phyloP scores from a whole-genome alignment of 1,139 yeast genomes.

The Pneumocystis wakefieldiae region DNA sequence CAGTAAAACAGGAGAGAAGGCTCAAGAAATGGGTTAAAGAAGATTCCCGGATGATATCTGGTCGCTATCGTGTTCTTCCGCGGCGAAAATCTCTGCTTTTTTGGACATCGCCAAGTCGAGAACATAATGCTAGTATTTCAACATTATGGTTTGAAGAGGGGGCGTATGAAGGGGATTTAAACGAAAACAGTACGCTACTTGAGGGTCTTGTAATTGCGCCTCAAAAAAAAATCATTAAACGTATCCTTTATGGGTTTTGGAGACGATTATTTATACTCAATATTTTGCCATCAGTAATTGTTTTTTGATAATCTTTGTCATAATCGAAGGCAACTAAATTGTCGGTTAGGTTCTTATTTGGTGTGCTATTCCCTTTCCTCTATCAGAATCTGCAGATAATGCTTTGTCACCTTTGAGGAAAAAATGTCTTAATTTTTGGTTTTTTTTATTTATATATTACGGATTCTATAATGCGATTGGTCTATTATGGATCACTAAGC shows the following conservation, averaged over 20 bases:
- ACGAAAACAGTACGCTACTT: constrained; percentile 6
- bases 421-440: constrained; percentile 10
- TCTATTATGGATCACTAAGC: constrained; percentile 12
- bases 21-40: neutral
- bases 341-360: constrained; percentile 1
- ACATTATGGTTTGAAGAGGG: neutral
- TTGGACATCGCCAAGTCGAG: constrained; percentile 2
- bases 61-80: constrained; percentile 7
- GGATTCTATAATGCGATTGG: constrained; percentile 14
- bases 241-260: constrained; percentile 4
- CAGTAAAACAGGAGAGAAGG: neutral
- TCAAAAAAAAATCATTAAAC: neutral
- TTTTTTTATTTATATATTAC: constrained; percentile 11
- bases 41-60: neutral
- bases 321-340: neutral
- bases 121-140: neutral
- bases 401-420: neutral
- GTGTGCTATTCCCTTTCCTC: constrained; percentile 8
- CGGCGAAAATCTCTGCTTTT: constrained; percentile 8
- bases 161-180: neutral
- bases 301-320: constrained; percentile 2
- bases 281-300: constrained; percentile 5
- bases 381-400: neutral
- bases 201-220: constrained; percentile 4
- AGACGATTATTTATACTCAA: constrained; percentile 4